A percentile compares a stretch with the other conserved stretches of the same genome.
Conservation (phyloP, 139 green algal genomes). For the Zygnema cylindricum region DNA sequence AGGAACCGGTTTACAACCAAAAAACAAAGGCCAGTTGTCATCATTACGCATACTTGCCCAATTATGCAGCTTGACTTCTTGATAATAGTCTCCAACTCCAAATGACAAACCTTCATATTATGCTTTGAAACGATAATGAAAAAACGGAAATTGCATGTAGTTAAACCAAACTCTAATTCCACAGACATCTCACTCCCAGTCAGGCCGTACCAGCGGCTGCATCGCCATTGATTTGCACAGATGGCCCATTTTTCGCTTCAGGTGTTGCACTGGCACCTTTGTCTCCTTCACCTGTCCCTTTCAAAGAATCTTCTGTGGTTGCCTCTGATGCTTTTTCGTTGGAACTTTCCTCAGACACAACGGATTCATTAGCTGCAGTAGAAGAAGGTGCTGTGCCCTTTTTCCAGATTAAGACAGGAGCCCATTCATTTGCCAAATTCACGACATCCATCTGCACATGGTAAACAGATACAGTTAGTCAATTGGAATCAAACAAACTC, state of each 20-base stretch:
- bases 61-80: too few species aligned
- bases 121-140: neutral
- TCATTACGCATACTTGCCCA: too few species aligned
- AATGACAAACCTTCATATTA: too few species aligned
- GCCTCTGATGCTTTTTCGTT: neutral
- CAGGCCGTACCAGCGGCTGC: neutral
- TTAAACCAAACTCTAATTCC: too few species aligned
- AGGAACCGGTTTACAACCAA: too few species aligned
- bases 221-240: neutral
- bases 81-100: too few species aligned
- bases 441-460: conserved; percentile 49
- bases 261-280: neutral
- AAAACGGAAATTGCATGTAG: neutral
- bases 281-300: neutral
- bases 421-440: conserved; percentile 28
- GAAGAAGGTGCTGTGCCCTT: conserved; percentile 8
- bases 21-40: too few species aligned
- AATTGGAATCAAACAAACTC: too few species aligned
- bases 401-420: conserved; percentile 35
- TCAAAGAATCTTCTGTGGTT: too few species aligned
- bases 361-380: neutral
- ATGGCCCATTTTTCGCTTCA: neutral
- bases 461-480: too few species aligned
- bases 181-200: neutral
- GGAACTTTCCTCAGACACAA: neutral